Conservation (phyloP, 129 eudicot genomes). For the Artemisia argyi region DNA sequence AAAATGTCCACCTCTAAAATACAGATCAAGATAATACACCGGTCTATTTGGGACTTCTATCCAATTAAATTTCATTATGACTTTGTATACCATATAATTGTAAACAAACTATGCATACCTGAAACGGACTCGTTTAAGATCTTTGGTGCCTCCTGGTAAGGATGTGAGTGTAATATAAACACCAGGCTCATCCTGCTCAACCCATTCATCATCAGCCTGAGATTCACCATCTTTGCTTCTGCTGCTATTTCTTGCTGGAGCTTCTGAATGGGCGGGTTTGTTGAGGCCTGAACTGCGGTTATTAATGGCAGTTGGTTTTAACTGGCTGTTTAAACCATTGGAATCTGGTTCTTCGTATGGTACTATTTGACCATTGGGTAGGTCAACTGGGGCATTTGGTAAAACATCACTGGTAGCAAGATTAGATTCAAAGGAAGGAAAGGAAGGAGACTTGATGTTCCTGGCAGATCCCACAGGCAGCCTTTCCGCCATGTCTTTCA, state of each 20-base stretch:
- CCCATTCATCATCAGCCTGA: slow-evolving; percentile 81
- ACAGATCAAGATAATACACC: not conserved
- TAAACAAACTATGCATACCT: slow-evolving; percentile 49
- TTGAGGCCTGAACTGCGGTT: slow-evolving; percentile 53
- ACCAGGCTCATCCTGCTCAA: slow-evolving; percentile 97
- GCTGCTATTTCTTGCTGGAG: slow-evolving; percentile 51
- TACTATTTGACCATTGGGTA: slow-evolving; percentile 43
- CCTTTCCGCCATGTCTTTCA: slow-evolving; percentile 97
- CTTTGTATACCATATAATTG: not conserved
- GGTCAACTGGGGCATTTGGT: slow-evolving; percentile 48
- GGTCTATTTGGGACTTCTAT: not conserved
- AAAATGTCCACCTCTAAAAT: not conserved
- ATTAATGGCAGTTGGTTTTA: slow-evolving; percentile 43
- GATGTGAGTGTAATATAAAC: slow-evolving; percentile 90
- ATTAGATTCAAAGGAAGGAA: slow-evolving; percentile 47
- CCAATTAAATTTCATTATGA: not conserved
- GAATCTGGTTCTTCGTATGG: slow-evolving; percentile 52
- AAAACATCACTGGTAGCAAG: slow-evolving; percentile 42
- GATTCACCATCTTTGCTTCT: slow-evolving; percentile 62
- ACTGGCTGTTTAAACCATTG: slow-evolving; percentile 48
- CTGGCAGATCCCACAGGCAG: slow-evolving; percentile 87
- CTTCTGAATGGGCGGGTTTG: slow-evolving; percentile 44
- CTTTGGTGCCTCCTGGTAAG: slow-evolving; percentile 84
- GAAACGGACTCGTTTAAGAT: slow-evolving; percentile 95
- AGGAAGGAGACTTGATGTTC: slow-evolving; percentile 62